Conservation (phyloP, 352 stramenopile genomes). For the Phytopythium ostracodes region DNA sequence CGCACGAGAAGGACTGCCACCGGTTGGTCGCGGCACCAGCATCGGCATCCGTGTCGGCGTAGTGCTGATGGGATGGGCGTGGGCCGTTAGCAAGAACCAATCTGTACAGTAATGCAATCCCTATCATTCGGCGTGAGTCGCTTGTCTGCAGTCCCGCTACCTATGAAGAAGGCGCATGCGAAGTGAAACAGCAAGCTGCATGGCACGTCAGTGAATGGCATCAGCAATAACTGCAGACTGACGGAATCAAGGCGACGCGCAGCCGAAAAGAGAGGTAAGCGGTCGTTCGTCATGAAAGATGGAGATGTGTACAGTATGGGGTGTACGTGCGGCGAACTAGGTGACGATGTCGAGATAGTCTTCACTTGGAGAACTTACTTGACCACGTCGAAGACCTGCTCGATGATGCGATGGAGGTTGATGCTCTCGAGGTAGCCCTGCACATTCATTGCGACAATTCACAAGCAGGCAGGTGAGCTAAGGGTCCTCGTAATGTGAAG, state of each 20-base stretch:
- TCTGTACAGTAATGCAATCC: not conserved
- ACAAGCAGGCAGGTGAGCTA: not conserved
- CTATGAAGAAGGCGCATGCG: not conserved
- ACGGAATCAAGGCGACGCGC: not conserved
- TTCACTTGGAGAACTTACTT: constrained; percentile 42
- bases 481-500: not conserved
- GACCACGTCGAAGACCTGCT: constrained; percentile 80
- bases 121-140: no score
- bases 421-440: constrained; percentile 85
- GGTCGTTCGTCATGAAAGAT: not conserved
- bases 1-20: constrained; percentile 60
- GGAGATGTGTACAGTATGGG: constrained; percentile 1
- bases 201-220: not conserved
- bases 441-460: not conserved
- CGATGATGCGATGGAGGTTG: constrained; percentile 83
- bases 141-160: no score
- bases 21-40: constrained; percentile 11
- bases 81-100: constrained; percentile 5
- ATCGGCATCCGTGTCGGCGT: constrained; percentile 8
- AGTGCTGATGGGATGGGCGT: not conserved
- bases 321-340: not conserved
- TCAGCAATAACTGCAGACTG: not conserved
- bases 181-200: not conserved
- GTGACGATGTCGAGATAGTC: constrained; percentile 11
- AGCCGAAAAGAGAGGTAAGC: constrained; percentile 7